A percentile compares a stretch with the other conserved stretches of the same genome.
Evolutionary conservation across 805 yeast genomes (phyloP).

Genomic region (Candida quercuum): DNA sequence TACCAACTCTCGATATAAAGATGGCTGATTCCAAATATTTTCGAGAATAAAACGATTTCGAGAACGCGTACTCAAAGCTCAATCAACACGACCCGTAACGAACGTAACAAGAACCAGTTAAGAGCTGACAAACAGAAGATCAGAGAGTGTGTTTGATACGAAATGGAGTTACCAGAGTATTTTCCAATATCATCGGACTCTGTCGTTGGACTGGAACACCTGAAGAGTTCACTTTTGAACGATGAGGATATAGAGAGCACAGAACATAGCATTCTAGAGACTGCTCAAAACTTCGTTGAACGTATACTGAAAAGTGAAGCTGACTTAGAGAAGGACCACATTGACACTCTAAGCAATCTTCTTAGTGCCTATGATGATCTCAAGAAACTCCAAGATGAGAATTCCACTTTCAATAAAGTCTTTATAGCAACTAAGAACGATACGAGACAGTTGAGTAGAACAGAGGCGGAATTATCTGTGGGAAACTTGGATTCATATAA

Average conservation of each 20-base stretch:
- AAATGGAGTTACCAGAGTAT: slow-evolving; percentile 3
- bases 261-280: not conserved
- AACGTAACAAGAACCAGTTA: too few species aligned
- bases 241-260: slow-evolving; percentile 5
- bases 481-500: slow-evolving; percentile 8
- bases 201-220: not conserved
- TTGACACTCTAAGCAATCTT: not conserved
- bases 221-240: not conserved
- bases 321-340: not conserved
- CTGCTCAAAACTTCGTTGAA: not conserved
- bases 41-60: too few species aligned
- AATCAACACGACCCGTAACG: too few species aligned
- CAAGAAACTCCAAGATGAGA: slow-evolving; percentile 10
- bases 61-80: too few species aligned
- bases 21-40: too few species aligned
- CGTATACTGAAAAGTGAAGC: not conserved
- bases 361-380: slow-evolving; percentile 3
- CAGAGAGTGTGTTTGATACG: too few species aligned
- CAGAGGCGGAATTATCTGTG: slow-evolving; percentile 10
- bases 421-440: slow-evolving; percentile 11
- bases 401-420: slow-evolving; percentile 8
- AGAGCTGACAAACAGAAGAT: too few species aligned
- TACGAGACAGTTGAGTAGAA: slow-evolving; percentile 2
- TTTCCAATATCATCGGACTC: slow-evolving; percentile 1
- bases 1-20: too few species aligned